Base-by-base conservation (phyloP, 129 eudicot species). In the Cynara cardunculus region DNA sequence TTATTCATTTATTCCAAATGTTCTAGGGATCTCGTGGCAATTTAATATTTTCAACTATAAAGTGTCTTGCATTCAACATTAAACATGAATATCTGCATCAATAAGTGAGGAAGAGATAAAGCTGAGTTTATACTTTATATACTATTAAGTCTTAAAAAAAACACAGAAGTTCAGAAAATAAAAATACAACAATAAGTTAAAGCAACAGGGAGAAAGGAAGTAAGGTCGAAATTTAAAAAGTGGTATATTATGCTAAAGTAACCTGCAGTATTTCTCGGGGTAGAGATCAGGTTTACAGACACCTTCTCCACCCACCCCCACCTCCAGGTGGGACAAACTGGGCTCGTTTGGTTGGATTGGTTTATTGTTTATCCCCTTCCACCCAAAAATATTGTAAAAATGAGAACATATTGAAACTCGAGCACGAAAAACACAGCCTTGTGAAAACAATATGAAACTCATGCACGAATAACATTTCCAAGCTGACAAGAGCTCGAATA, bases 41-140 rank as follows among this genome's bases (percentile, higher is more conserved):
- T 46, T 44, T 46, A 24, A 13, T 25, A 59, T 34, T 30, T 16
- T 62, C 16, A 65, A 25, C 44, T 37, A 26, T 39, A 16, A 27
- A 3, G 34, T 3, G 13, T 26, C 44, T 7, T 78, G n/a, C 69
- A 14, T 67, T 67, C 46, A 49, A 67, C 66, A 44, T 39, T 22
- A 78, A 68, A 44, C 46, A 69, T 77, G 32, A 16, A 41, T 26
- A 74, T 74, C 39, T 26, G 78, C 62, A 49, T 49, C 62, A 49
- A 26, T 10, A 74, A 25, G 66, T 44, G 37, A 1, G 5, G 26
- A 14, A 26, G 71, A 61, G 72, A 22, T 49, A 49, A 71, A 28
- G 72, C 12, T 7, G 30, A 32, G 34, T 16, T 61, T n/a, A n/a
- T n/a, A 59, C 25, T 59, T 46, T 35, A 12, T 12, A 46, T 46